These are phyloP conservation scores for Penicillium verhagenii DNA, from an alignment of 495 filamentous ascomycete species.

Conservation along the genomic window DNA sequence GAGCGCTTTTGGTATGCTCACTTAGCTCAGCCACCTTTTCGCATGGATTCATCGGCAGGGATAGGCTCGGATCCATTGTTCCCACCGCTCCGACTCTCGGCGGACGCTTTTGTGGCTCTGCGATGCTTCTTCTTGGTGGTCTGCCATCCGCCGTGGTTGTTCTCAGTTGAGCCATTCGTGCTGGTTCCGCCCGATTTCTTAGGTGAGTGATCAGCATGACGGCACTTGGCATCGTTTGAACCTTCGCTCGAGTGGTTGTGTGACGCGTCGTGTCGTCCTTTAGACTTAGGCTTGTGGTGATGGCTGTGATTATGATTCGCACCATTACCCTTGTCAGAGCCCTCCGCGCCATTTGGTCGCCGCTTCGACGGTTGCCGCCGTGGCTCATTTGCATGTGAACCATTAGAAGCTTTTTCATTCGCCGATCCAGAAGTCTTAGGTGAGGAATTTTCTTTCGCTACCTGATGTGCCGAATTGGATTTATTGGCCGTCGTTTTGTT, in stretches of 20 bases:
- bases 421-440: slow-evolving; percentile 29
- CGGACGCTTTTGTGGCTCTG: not conserved
- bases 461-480: slow-evolving; percentile 13
- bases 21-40: slow-evolving; percentile 3
- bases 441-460: slow-evolving; percentile 30
- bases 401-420: slow-evolving; percentile 28
- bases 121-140: slow-evolving; percentile 2
- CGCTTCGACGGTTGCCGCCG: slow-evolving; percentile 29
- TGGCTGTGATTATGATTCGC: slow-evolving; percentile 14
- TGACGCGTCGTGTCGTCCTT: slow-evolving; percentile 32
- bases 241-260: slow-evolving; percentile 19
- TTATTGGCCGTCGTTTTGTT: slow-evolving; percentile 28
- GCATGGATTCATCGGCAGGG: slow-evolving; percentile 1
- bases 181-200: slow-evolving; percentile 36
- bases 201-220: slow-evolving; percentile 25
- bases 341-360: slow-evolving; percentile 34
- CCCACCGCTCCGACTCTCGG: not conserved
- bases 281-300: slow-evolving; percentile 28
- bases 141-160: slow-evolving; percentile 2
- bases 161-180: not conserved
- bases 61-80: not conserved
- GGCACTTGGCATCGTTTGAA: slow-evolving; percentile 29
- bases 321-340: slow-evolving; percentile 40
- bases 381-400: slow-evolving; percentile 12
- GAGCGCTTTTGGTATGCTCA: not conserved